Evolutionary conservation across 306 rosid genomes (phyloP).

Genomic region (Malus fusca): DNA sequence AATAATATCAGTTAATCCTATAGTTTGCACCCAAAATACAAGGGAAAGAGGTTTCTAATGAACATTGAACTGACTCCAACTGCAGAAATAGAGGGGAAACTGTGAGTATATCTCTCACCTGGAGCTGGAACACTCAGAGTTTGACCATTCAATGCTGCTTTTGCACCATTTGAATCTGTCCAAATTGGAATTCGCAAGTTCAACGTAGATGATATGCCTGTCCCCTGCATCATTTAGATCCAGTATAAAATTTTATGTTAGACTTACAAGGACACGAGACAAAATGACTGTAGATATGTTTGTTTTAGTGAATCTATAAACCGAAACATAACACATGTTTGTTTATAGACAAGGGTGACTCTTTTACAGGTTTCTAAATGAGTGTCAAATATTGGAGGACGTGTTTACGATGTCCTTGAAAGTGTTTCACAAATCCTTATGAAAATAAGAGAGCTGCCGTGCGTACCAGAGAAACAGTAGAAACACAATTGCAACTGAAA

Average conservation of each 20-base stretch:
- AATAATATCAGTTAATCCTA: neutral
- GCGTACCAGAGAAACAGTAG: neutral
- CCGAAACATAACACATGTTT: neutral
- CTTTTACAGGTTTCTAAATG: neutral
- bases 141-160: slow-evolving; percentile 37
- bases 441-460: neutral
- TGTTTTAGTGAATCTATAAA: neutral
- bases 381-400: neutral
- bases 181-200: slow-evolving; percentile 74
- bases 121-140: slow-evolving; percentile 40
- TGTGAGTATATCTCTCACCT: slow-evolving; percentile 25
- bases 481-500: neutral
- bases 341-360: neutral
- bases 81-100: neutral
- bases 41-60: neutral
- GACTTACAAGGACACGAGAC: neutral
- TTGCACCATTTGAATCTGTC: slow-evolving; percentile 43
- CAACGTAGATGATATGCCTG: slow-evolving; percentile 34
- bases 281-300: neutral
- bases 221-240: slow-evolving; percentile 30
- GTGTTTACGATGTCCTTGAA: neutral
- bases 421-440: neutral
- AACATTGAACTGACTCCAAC: neutral
- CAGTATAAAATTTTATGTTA: neutral
- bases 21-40: neutral